These are phyloP conservation scores for Telfairia occidentalis DNA, from an alignment of 331 rosid genomes.

Conservation along the genomic window DNA sequence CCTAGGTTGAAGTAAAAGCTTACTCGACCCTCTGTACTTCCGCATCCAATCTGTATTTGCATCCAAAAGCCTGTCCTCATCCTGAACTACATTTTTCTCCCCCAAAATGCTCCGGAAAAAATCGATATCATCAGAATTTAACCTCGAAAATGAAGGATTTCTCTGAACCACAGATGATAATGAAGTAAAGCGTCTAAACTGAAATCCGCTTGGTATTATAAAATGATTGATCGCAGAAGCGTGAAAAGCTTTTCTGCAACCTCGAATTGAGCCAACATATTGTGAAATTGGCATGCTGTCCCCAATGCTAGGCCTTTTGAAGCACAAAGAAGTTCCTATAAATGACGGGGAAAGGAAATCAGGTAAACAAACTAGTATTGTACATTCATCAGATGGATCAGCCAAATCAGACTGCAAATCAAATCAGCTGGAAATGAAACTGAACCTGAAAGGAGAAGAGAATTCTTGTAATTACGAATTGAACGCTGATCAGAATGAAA, in stretches of 20 bases:
- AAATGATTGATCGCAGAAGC: slow-evolving; percentile 18
- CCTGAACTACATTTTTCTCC: slow-evolving; percentile 61
- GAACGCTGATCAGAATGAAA: slow-evolving; percentile 17
- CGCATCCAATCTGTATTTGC: slow-evolving; percentile 89
- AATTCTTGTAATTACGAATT: slow-evolving; percentile 5
- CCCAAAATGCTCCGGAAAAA: slow-evolving; percentile 61
- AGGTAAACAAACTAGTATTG: not conserved
- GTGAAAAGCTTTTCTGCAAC: slow-evolving; percentile 9
- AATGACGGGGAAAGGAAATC: not conserved
- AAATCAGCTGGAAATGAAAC: not conserved
- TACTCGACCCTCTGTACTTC: slow-evolving; percentile 73
- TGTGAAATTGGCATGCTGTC: not conserved
- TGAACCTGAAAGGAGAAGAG: slow-evolving; percentile 22
- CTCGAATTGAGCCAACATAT: slow-evolving; percentile 11
- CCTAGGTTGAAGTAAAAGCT: slow-evolving; percentile 60
- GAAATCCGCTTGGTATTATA: slow-evolving; percentile 19
- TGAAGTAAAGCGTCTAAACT: slow-evolving; percentile 34
- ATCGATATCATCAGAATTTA: slow-evolving; percentile 56
- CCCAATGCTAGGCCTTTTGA: not conserved
- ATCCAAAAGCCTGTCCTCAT: slow-evolving; percentile 53
- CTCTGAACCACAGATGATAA: slow-evolving; percentile 31
- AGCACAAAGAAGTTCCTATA: slow-evolving; percentile 1
- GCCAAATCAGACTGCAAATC: not conserved
- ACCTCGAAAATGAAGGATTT: slow-evolving; percentile 39
- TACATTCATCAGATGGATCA: not conserved